These are phyloP conservation scores for Diaporthe citriasiana DNA, from an alignment of 2,329 filamentous ascomycete species.

Conservation along the genomic window DNA sequence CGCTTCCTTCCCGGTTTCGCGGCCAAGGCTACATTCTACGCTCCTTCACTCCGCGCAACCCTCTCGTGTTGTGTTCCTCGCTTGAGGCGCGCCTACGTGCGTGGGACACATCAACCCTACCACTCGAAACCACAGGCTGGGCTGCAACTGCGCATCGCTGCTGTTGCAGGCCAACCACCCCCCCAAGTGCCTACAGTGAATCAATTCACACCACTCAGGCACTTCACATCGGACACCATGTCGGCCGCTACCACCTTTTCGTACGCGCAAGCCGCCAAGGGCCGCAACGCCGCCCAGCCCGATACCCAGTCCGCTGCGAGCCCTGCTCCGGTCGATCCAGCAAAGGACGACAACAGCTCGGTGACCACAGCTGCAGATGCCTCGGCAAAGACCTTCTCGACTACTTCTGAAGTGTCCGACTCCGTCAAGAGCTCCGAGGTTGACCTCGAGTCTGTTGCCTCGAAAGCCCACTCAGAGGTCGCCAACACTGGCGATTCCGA, in stretches of 20 bases:
- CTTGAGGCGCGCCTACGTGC: conserved; percentile 40
- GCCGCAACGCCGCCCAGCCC: conserved; percentile 67
- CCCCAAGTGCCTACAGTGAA: conserved; percentile 34
- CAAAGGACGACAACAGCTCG: conserved; percentile 53
- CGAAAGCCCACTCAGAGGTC: conserved; percentile 50
- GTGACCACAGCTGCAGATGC: conserved; percentile 53
- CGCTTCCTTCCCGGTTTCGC: conserved; percentile 22
- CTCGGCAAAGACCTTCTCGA: conserved; percentile 55
- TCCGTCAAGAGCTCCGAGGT: conserved; percentile 46
- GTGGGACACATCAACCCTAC: conserved; percentile 36
- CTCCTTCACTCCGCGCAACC: conserved; percentile 34
- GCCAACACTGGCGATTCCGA: conserved; percentile 47
- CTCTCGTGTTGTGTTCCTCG: conserved; percentile 37
- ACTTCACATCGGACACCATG: conserved; percentile 54
- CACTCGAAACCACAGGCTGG: conserved; percentile 36
- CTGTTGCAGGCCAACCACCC: conserved; percentile 37
- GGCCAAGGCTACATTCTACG: conserved; percentile 27
- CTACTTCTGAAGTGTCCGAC: conserved; percentile 52
- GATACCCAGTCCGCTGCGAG: conserved; percentile 51
- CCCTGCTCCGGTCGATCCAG: conserved; percentile 51
- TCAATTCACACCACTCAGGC: conserved; percentile 27
- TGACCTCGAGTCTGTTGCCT: conserved; percentile 45
- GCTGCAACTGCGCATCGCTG: conserved; percentile 39
- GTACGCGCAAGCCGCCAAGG: conserved; percentile 95
- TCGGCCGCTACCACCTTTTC: conserved; percentile 79